Evolutionary conservation across 495 filamentous ascomycete species (phyloP), one percentile per base, ranked within the genome.

Genomic region (Aspergillus asperescens): DNA sequence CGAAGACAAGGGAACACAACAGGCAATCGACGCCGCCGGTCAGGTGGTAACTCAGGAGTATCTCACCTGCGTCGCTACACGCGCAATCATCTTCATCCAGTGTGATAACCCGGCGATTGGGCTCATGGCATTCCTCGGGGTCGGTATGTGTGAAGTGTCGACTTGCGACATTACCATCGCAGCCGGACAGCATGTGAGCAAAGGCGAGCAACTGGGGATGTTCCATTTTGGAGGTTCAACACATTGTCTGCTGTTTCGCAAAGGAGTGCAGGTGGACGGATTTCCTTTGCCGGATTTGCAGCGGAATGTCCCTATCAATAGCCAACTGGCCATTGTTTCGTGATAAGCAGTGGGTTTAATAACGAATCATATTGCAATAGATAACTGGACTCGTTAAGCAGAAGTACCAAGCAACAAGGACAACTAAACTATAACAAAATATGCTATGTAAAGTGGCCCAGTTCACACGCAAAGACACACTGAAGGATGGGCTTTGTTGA

Each of bases 81-180:
- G 84, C n/a, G 82, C 77, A 0, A 55, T 88, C 16, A 77, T 88
- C 44, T 83, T 85, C 63, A 78, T 88, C 55, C 69, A 86, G 59
- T 80, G 81, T 0, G 81, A 86, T 39, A 82, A 82, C 53, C 71
- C 75, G n/a, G 48, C 48, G 16, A 80, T 87, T 41, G 83, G 85
- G 4, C 56, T 87, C 34, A 79, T 88, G 79, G 75, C 70, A 1
- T 79, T 86, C 45, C 60, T 88, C 5, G 75, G 70, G 9, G 70
- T 87, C 0, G 85, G 82, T 12, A 87, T 87, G 84, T 77, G 77
- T 34, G 83, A 88, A 58, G 81, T 86, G 13, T 80, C 75, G 52
- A 81, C 81, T 4, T 85, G 82, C 53, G 85, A 87, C 46, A 78
- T 86, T 38, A 80, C 75, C 5, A 80, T 86, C 1, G 63, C 65